Conservation (phyloP, 768 basidiomycete genomes). For the Thelephora aurantiotincta region DNA sequence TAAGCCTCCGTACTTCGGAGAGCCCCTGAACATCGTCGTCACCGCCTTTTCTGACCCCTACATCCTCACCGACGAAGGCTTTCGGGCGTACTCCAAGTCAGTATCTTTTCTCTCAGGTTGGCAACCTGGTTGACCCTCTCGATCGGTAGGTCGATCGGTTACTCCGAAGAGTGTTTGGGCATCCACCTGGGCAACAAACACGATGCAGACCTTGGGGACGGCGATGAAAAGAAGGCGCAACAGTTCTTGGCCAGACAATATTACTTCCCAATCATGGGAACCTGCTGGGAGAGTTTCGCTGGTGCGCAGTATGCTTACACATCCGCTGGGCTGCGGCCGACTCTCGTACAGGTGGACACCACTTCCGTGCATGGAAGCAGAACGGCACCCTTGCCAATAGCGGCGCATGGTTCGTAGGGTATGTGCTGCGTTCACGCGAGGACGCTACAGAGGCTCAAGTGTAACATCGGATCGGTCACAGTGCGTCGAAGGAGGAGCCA, state of each 20-base stretch:
- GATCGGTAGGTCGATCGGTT: constrained; percentile 53
- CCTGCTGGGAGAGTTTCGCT: constrained; percentile 78
- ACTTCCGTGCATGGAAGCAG: constrained; percentile 84
- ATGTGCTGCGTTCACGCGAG: constrained; percentile 12
- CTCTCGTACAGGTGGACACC: constrained; percentile 51
- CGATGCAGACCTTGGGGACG: constrained; percentile 74
- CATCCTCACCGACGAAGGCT: constrained; percentile 60
- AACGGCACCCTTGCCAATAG: constrained; percentile 60
- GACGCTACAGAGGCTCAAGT: not conserved
- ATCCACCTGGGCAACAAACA: constrained; percentile 66
- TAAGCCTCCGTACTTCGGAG: constrained; percentile 32
- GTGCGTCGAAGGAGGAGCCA: constrained; percentile 64
- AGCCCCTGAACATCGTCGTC: constrained; percentile 77
- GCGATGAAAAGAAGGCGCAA: constrained; percentile 54
- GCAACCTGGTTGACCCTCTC: not conserved
- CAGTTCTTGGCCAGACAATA: constrained; percentile 64
- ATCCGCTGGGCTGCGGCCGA: not conserved
- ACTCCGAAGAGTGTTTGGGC: constrained; percentile 71
- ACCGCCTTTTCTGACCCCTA: constrained; percentile 68
- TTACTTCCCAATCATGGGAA: constrained; percentile 68
- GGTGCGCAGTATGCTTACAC: not conserved
- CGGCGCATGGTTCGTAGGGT: constrained; percentile 82
- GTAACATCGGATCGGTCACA: constrained; percentile 12
- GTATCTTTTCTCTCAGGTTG: constrained; percentile 4
- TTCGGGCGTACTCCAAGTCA: constrained; percentile 57